These are phyloP conservation scores for Penicillium robsamsonii DNA, from an alignment of 495 filamentous ascomycete genomes.

Conservation along the genomic window DNA sequence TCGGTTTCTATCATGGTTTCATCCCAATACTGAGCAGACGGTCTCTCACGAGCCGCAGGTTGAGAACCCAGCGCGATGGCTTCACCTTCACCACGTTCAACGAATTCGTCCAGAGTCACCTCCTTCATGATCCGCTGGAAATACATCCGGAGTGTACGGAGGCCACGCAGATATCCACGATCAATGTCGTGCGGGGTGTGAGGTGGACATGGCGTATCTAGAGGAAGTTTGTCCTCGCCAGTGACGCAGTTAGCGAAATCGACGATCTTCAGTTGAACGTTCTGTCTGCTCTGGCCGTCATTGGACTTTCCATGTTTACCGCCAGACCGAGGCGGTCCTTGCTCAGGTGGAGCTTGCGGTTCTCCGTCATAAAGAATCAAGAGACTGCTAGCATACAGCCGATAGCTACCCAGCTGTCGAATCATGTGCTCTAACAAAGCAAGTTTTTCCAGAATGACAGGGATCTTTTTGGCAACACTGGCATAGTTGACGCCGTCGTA, in stretches of 20 bases:
- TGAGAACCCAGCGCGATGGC: slow-evolving; percentile 38
- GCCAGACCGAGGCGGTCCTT: slow-evolving; percentile 11
- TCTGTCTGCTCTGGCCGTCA: slow-evolving; percentile 47
- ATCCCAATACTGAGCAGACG: slow-evolving; percentile 42
- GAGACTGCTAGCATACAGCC: slow-evolving; percentile 93
- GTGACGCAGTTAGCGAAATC: slow-evolving; percentile 98
- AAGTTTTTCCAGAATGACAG: slow-evolving; percentile 80
- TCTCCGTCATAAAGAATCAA: slow-evolving; percentile 92
- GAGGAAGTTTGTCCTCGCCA: slow-evolving; percentile 66
- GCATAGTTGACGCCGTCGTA: slow-evolving; percentile 82
- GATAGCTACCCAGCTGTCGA: slow-evolving; percentile 72
- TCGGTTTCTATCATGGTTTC: slow-evolving; percentile 47
- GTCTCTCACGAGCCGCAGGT: slow-evolving; percentile 26
- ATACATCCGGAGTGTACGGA: slow-evolving; percentile 77
- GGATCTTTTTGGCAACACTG: slow-evolving; percentile 80
- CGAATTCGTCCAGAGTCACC: slow-evolving; percentile 55
- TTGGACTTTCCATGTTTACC: slow-evolving; percentile 33
- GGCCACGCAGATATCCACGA: slow-evolving; percentile 81
- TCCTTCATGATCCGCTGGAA: slow-evolving; percentile 87
- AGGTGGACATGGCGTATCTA: slow-evolving; percentile 74
- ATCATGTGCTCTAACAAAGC: slow-evolving; percentile 80
- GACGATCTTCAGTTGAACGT: slow-evolving; percentile 89
- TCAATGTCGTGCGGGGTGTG: slow-evolving; percentile 77
- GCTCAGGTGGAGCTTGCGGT: slow-evolving; percentile 18
- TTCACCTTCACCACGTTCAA: slow-evolving; percentile 50